phyloP scores from a whole-genome alignment of 2,329 filamentous ascomycete genomes.

The Ophiocordyceps robertsii region DNA sequence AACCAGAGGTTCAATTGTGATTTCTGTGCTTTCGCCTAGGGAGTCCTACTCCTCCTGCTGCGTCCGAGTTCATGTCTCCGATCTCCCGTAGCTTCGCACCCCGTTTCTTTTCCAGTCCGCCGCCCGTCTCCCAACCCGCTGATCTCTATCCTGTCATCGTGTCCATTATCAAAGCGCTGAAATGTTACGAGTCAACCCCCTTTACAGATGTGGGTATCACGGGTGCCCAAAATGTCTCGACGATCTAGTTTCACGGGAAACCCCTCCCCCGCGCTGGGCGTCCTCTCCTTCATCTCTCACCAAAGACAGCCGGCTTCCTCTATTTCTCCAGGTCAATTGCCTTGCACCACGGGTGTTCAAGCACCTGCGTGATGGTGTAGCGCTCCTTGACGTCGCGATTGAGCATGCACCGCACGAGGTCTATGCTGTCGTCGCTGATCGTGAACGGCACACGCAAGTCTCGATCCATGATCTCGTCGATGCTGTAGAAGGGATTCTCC shows the following conservation, averaged over 20 bases:
- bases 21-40: not conserved
- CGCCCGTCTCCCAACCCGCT: not conserved
- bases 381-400: slow-evolving; percentile 75
- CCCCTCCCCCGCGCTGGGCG: no score
- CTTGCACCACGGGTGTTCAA: slow-evolving; percentile 74
- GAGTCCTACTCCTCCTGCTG: not conserved
- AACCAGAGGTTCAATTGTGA: not conserved
- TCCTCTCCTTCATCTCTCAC: no score
- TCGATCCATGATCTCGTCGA: slow-evolving; percentile 98
- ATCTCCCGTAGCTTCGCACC: not conserved
- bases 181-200: not conserved
- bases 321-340: slow-evolving; percentile 4
- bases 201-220: slow-evolving; percentile 1
- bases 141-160: not conserved
- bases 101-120: not conserved
- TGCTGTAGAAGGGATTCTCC: slow-evolving; percentile 97
- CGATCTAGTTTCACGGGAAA: not conserved
- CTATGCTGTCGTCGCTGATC: slow-evolving; percentile 83
- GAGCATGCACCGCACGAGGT: slow-evolving; percentile 83
- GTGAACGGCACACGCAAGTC: slow-evolving; percentile 82
- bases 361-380: slow-evolving; percentile 75
- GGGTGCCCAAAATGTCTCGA: not conserved
- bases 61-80: not conserved
- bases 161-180: not conserved
- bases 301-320: not conserved